phyloP scores from a whole-genome alignment of 2,329 filamentous ascomycete genomes.

The Nannizziopsis barbatae region DNA sequence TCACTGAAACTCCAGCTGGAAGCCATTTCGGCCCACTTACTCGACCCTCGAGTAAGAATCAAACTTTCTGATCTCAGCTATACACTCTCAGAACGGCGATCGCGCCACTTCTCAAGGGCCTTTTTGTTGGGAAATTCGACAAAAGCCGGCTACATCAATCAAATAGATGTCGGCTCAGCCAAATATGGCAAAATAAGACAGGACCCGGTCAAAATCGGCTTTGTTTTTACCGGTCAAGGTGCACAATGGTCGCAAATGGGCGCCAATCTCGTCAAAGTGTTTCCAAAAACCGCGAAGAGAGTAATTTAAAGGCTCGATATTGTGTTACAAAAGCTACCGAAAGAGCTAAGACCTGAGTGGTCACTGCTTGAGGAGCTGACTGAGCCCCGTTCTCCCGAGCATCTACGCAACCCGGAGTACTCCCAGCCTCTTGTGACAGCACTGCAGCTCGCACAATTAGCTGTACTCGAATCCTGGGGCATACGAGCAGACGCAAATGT shows the following conservation, averaged over 20 bases:
- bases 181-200: not conserved
- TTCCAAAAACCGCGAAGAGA: constrained; percentile 11
- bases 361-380: not conserved
- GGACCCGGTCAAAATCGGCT: not conserved
- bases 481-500: constrained; percentile 15
- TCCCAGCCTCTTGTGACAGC: constrained; percentile 19
- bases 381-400: not conserved
- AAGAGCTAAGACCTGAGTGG: not conserved
- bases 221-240: constrained; percentile 22
- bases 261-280: constrained; percentile 16
- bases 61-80: not conserved
- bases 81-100: not conserved
- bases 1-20: constrained; percentile 15
- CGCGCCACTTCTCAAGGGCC: not conserved
- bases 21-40: not conserved
- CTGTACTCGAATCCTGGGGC: constrained; percentile 14
- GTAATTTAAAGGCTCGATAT: not conserved
- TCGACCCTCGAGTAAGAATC: not conserved
- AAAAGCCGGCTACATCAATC: not conserved
- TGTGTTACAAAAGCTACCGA: not conserved
- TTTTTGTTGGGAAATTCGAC: not conserved
- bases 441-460: constrained; percentile 19
- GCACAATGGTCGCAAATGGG: constrained; percentile 12
- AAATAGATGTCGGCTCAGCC: not conserved
- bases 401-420: constrained; percentile 9